phyloP scores from a whole-genome alignment of 306 rosid species.

The Luffa aegyptiaca region DNA sequence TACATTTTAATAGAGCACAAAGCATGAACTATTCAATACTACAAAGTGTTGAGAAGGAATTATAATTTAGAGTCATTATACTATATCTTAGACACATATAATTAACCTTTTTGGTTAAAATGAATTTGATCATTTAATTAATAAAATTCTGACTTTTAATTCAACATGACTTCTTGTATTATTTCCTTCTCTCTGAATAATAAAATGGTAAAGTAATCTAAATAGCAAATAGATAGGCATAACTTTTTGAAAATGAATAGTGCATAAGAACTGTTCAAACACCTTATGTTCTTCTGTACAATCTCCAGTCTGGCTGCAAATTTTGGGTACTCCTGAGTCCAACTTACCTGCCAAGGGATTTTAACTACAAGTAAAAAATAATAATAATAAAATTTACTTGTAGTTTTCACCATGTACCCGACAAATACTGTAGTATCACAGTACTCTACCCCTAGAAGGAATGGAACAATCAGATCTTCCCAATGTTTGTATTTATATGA shows the following conservation, averaged over 20 bases:
- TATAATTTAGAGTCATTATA: background rate
- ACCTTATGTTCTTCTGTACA: slow-evolving; percentile 54
- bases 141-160: background rate
- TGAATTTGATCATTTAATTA: background rate
- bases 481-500: background rate
- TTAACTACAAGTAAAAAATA: background rate
- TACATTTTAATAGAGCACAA: too few relatives aligned
- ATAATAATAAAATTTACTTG: background rate
- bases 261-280: background rate
- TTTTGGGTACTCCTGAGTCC: slow-evolving; percentile 45
- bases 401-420: background rate
- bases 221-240: background rate
- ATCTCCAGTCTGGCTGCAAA: slow-evolving; percentile 43
- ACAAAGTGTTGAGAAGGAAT: background rate
- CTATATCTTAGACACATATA: background rate
- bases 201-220: background rate
- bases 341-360: slow-evolving; percentile 21
- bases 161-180: background rate
- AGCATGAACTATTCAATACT: too few relatives aligned
- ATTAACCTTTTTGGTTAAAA: background rate
- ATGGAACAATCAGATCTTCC: background rate
- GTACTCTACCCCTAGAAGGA: background rate
- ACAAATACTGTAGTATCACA: background rate
- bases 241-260: background rate
- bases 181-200: background rate